Evolutionary conservation across 768 basidiomycete species (phyloP), one percentile per base, ranked within the genome.

Genomic region (Calocera cornea): DNA sequence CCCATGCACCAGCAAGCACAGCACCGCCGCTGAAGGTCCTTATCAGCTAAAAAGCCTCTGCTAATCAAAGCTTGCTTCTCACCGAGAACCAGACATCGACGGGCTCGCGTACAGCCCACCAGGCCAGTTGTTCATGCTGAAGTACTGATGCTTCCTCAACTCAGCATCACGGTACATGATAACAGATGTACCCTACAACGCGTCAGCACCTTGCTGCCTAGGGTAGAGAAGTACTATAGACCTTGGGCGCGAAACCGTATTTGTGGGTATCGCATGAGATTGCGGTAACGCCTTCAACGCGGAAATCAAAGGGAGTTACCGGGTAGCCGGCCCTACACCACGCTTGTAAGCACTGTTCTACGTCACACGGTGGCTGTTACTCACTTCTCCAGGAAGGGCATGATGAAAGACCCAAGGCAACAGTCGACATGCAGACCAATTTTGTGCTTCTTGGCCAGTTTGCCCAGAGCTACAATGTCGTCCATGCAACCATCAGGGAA

Each of bases 201-300:
- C 60, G 34, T 40, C 22, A 41, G 47, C 41, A 65, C 64, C 11
- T 27, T 27, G 41, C 60, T 17, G 44, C 17, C 50, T 40, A 64
- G 44, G 65, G 64, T n/a, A 14, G 33, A 66, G 60, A 16, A 34
- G 31, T 16, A 14, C 2, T 16, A 63, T 68, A 16, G 64, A 86
- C 91, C 82, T 97, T 98, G 16, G 94, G 93, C 24, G 94, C 87
- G 76, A 95, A 97, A 22, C 92, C 94, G 77, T 95, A 95, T 87
- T 95, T 95, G 79, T 97, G 94, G 7, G 92, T 92, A 79, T 99
- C 95, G 75, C 95, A 97, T 69, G 92, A 94, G 66, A 97, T 91
- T 72, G 87, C 88, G 1, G 95, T 97, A 27, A 99, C 95, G 2
- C 95, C 95, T 1, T 83, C 81, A 1, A 97, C 87, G 24, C 86